Base-by-base conservation (phyloP, 2,329 filamentous ascomycete genomes). In the Gyromitra esculenta region DNA sequence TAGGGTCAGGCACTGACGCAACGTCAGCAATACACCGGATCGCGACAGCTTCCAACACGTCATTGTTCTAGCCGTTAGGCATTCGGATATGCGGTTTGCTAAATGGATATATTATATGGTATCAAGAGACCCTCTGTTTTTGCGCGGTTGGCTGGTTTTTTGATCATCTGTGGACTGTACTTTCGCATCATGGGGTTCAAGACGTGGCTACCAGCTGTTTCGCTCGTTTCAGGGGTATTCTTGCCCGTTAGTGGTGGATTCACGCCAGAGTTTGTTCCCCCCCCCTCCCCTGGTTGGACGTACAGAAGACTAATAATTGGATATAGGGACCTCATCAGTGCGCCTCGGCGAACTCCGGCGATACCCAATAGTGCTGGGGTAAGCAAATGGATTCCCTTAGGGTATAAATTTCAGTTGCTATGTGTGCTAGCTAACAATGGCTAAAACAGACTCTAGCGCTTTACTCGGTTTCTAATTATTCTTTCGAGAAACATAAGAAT, bases 401-500 rank as follows among this genome's bases (percentile, higher is more conserved):
- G 4, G 13, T 56, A 9, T 11, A 18, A 37, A 25, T 41, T 43
- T 57, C 41, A 41, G 84, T 79, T 37, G 31, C 41, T 39, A 7
- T 69, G 43, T 45, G 52, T 13, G 3, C 9, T 69, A 31, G 60
- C 39, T 56, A 35, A 60, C 60, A 48, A 11, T 71, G 37, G 21
- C 2, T 25, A 25, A 31, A 5, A 3, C 35, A 84, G 83, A 82
- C 83, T 80, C 80, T 85, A 25, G 86, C 85, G 0, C 73, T 87
- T 59, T 87, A 86, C 66, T 82, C 90, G 83, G 86, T 90, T 13
- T 92, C 91, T 0, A 89, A 90, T 1, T 97, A 97, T 83, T 94
- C 90, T 5, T 97, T 97, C 83, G 86, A 91, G 50, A 87, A 88
- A 0, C 93, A 96, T 82, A 86, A 87, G 60, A 91, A 90, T 82